Base-by-base conservation (phyloP, 1,284 basidiomycete genomes). In the Pseudozyma hubeiensis region DNA sequence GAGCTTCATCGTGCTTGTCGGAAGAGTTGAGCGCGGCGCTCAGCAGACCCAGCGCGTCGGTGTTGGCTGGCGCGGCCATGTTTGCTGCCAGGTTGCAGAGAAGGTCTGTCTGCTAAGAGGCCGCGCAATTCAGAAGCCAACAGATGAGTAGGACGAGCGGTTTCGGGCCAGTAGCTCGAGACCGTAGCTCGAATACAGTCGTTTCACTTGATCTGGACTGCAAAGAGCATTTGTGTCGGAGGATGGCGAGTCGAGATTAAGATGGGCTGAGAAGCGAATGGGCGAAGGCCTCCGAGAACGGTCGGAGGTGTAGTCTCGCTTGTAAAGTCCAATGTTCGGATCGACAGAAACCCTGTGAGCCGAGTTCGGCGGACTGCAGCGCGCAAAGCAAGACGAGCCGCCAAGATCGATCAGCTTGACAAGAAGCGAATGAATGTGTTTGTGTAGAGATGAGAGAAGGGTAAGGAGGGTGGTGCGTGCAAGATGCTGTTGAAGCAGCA, bases 1-100 rank as follows among this genome's bases (percentile, higher is more conserved):
- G 57, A 4, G 61, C 59, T 51, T 80, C 74, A 14, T 62, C 55
- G 14, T 64, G 35, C 37, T 64, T 65, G 49, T 70, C 53, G 39
- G 59, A 34, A 2, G 78, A 70, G 55, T 72, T 68, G 63, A 80
- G 74, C 13, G 78, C 78, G 11, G 76, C 76, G 54, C 72, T 75
- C 39, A 80, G 65, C 57, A 80, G 61, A 39, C 69, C 67, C 29
- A 80, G 63, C 31, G 77, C 78, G 48, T 80, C 78, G 19, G 64
- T 73, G 37, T 72, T 63, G 35, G 73, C 54, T 5, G 73, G 64
- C n/a, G 64, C 64, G 13, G 73, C 73, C 72, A 75, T 75, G 53
- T 1, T 62, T 35, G 34, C 24, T 34, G 45, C 10, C 24, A 19
- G 34, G 10, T 7, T 14, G 48, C 34, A 37, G 35, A 37, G 9